A percentile compares a stretch with the other conserved stretches of the same genome.
phyloP scores from a whole-genome alignment of 2,329 filamentous ascomycete genomes.

The Colletotrichum liriopes region DNA sequence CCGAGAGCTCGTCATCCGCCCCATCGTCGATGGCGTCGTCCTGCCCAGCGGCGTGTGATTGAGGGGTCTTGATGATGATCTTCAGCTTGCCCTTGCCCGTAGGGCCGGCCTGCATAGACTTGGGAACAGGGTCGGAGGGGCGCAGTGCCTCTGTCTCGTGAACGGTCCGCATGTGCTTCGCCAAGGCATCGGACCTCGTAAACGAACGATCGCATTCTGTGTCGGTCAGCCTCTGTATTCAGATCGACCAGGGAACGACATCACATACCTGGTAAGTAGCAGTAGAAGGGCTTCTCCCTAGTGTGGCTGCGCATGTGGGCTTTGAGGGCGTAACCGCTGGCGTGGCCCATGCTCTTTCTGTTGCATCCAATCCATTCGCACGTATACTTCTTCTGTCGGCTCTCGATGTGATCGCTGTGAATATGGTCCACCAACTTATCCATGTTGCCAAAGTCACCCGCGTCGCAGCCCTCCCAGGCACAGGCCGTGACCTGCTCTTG shows the following conservation, averaged over 20 bases:
- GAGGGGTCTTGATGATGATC: constrained; percentile 75
- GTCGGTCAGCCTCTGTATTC: constrained; percentile 43
- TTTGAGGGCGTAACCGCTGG: constrained; percentile 94
- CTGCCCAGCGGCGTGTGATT: constrained; percentile 71
- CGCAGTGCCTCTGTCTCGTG: constrained; percentile 96
- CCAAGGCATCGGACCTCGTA: constrained; percentile 93
- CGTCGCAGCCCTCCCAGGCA: constrained; percentile 82
- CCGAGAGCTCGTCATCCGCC: constrained; percentile 68
- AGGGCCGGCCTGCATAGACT: constrained; percentile 71
- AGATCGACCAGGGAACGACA: not conserved
- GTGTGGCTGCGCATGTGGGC: constrained; percentile 99
- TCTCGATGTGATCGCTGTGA: constrained; percentile 94
- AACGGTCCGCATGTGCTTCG: constrained; percentile 98
- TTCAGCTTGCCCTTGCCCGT: constrained; percentile 70
- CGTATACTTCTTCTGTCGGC: constrained; percentile 95
- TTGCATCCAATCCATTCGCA: constrained; percentile 96
- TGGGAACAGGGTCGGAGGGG: constrained; percentile 82
- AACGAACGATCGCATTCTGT: constrained; percentile 97
- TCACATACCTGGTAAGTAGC: constrained; percentile 86
- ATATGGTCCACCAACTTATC: constrained; percentile 86
- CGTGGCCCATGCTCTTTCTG: constrained; percentile 91
- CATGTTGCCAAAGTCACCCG: constrained; percentile 83
- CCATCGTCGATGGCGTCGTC: constrained; percentile 70
- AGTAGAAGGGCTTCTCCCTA: constrained; percentile 98
- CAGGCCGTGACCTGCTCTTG: constrained; percentile 85